phyloP scores from a whole-genome alignment of 2,329 filamentous ascomycete genomes.

The Rhynchosporium secalis region DNA sequence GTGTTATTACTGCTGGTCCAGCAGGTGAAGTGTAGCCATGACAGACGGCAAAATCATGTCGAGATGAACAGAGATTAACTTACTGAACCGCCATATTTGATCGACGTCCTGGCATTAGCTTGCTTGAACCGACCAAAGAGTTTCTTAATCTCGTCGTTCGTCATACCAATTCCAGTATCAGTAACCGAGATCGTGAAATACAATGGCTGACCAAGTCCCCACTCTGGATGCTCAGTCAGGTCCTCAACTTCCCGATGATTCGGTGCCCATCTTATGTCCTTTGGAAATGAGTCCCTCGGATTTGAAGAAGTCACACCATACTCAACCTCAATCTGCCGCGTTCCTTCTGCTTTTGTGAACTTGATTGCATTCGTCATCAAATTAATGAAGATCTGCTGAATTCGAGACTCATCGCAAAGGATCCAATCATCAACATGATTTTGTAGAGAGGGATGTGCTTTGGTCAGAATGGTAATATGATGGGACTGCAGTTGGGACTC shows the following conservation, averaged over 20 bases:
- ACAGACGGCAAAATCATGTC: neutral
- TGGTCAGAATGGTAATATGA: slow-evolving; percentile 65
- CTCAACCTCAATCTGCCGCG: slow-evolving; percentile 53
- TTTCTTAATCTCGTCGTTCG: slow-evolving; percentile 66
- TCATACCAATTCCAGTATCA: slow-evolving; percentile 75
- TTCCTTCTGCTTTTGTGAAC: slow-evolving; percentile 68
- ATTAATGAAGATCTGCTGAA: slow-evolving; percentile 80
- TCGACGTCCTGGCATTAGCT: slow-evolving; percentile 68
- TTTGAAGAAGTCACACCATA: slow-evolving; percentile 25
- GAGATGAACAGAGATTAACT: neutral
- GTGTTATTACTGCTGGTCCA: no score
- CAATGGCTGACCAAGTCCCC: slow-evolving; percentile 49
- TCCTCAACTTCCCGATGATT: slow-evolving; percentile 22
- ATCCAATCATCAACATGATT: slow-evolving; percentile 63
- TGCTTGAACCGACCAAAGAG: slow-evolving; percentile 82
- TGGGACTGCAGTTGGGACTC: slow-evolving; percentile 71
- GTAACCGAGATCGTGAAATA: slow-evolving; percentile 73
- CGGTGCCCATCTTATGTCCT: slow-evolving; percentile 30
- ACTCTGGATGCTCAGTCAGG: slow-evolving; percentile 33
- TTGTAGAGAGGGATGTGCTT: slow-evolving; percentile 62
- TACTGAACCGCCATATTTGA: slow-evolving; percentile 72
- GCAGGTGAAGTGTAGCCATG: neutral
- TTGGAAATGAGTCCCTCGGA: slow-evolving; percentile 25
- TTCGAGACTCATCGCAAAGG: slow-evolving; percentile 68
- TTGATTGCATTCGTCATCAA: slow-evolving; percentile 81